Percentiles rank a stretch among this genome's conserved stretches.
Evolutionary conservation across 257 asterid genomes (phyloP).

Genomic region (Solanum tarapatanum): DNA sequence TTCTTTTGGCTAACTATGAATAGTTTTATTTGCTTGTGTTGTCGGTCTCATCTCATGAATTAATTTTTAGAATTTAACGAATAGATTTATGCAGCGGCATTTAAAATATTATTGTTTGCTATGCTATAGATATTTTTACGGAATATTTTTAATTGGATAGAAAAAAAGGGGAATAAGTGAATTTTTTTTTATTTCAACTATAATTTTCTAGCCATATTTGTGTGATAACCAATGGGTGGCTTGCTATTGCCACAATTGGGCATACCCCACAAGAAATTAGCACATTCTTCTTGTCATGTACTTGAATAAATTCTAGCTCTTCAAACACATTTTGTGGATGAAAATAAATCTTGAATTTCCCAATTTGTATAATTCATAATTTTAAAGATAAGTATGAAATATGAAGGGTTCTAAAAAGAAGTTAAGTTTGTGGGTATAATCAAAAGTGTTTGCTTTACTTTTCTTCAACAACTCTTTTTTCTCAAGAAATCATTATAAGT

Average conservation of each 20-base stretch:
- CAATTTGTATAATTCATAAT: background rate
- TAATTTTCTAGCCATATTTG: conserved; percentile 12
- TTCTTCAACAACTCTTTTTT: background rate
- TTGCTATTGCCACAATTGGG: conserved; percentile 17
- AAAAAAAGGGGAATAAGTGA: background rate
- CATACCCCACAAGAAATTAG: conserved; percentile 17
- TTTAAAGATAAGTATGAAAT: background rate
- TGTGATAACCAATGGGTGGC: conserved; percentile 40
- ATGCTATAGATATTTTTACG: background rate
- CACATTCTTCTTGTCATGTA: background rate
- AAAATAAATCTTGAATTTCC: background rate
- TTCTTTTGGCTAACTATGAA: background rate
- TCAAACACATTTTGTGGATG: background rate
- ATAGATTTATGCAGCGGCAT: fast-evolving
- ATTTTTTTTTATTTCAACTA: background rate
- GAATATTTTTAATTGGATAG: background rate
- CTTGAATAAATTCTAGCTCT: background rate
- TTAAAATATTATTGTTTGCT: background rate
- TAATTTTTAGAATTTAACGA: background rate
- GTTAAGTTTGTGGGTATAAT: background rate
- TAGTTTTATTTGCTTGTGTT: background rate
- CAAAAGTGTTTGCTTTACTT: background rate
- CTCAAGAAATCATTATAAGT: background rate
- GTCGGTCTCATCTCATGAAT: background rate
- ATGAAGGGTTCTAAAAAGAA: background rate